A percentile compares a stretch with the other conserved stretches of the same genome.
Conservation (phyloP, 176 grass and related monocot species). For the Oryza punctata region DNA sequence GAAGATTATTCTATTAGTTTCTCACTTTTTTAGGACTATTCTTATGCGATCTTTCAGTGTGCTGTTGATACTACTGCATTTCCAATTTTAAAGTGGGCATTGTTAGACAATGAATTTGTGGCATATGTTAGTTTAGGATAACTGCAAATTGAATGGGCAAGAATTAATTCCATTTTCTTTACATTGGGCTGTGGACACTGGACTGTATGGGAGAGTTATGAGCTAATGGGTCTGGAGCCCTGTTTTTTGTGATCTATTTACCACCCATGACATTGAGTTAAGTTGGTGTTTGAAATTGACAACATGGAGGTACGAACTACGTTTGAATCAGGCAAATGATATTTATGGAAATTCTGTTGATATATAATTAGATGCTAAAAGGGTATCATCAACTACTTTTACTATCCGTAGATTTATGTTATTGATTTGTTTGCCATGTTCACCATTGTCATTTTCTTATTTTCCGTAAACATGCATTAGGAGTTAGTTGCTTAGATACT, state of each 20-base stretch:
- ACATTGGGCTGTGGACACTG: neutral
- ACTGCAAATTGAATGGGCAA: constrained; percentile 13
- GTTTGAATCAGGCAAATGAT: neutral
- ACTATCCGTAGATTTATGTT: neutral
- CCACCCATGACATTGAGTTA: neutral
- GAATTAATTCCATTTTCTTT: neutral
- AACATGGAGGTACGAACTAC: neutral
- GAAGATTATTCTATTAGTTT: neutral
- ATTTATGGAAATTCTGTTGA: neutral
- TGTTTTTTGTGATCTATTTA: neutral
- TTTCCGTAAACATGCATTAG: neutral
- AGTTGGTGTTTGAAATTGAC: neutral
- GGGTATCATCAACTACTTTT: neutral
- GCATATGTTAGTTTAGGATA: neutral
- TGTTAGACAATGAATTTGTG: neutral
- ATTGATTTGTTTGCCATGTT: neutral
- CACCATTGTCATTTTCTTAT: neutral
- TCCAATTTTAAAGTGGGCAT: neutral
- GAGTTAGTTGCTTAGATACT: constrained; percentile 19
- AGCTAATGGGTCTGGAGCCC: neutral
- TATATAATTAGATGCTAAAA: neutral
- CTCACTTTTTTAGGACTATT: neutral
- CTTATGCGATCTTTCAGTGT: neutral
- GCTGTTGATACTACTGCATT: neutral
- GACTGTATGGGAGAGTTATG: neutral